Percentiles rank a stretch among this genome's conserved stretches.
phyloP scores from a whole-genome alignment of 371 early-diverging fungal genomes.

The Mortierella sp. region DNA sequence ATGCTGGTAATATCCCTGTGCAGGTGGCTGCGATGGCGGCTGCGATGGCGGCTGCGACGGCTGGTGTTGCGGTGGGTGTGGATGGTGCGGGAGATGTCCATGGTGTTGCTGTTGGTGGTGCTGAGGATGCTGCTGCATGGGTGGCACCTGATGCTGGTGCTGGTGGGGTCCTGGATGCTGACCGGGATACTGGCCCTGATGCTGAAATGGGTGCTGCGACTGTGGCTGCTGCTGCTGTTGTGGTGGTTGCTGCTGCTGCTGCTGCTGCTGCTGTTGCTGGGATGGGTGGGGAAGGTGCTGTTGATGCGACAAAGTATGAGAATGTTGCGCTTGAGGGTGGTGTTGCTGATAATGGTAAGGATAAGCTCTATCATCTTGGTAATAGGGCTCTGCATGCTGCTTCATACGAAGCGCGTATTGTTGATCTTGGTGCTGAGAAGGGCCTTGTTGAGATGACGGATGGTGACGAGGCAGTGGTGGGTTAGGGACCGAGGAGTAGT shows the following conservation, averaged over 20 bases:
- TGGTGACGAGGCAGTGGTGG: neutral
- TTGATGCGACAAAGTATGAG: slow-evolving; percentile 7
- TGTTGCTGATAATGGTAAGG: slow-evolving; percentile 10
- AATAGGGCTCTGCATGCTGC: neutral
- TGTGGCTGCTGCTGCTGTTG: slow-evolving; percentile 26
- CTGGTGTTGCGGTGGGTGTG: slow-evolving; percentile 3
- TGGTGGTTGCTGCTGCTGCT: slow-evolving; percentile 19
- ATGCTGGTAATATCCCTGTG: slow-evolving; percentile 8
- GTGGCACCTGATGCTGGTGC: slow-evolving; percentile 7
- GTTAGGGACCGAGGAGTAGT: slow-evolving; percentile 14
- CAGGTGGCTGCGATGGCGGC: slow-evolving; percentile 11
- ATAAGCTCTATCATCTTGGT: neutral
- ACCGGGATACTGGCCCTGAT: slow-evolving; percentile 3
- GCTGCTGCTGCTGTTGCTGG: neutral
- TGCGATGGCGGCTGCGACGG: neutral
- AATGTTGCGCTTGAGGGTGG: slow-evolving; percentile 17
- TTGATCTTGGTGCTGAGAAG: neutral
- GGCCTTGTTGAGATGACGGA: slow-evolving; percentile 4
- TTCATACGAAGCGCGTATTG: neutral
- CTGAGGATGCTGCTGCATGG: slow-evolving; percentile 8
- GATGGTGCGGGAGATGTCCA: neutral
- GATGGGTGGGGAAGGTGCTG: slow-evolving; percentile 21
- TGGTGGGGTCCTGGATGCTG: slow-evolving; percentile 16
- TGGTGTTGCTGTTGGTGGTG: slow-evolving; percentile 20
- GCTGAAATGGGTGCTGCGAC: slow-evolving; percentile 10